phyloP scores from a whole-genome alignment of 2,329 filamentous ascomycete genomes.

The Lanzia echinophila region DNA sequence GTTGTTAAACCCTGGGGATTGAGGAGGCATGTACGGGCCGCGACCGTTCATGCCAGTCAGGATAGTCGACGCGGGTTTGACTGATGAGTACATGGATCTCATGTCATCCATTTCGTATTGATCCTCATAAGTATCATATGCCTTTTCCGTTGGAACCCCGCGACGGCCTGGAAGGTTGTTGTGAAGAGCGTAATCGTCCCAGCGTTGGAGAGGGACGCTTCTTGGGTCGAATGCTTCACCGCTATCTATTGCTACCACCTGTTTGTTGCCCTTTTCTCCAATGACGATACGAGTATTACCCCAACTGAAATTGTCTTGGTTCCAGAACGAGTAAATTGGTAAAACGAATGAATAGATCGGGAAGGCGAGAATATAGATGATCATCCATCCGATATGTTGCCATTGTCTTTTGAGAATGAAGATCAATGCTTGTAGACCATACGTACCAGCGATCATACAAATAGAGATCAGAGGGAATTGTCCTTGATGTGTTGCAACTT shows the following conservation, averaged over 20 bases:
- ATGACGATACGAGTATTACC: constrained; percentile 97
- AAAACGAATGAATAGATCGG: constrained; percentile 89
- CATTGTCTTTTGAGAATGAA: constrained; percentile 96
- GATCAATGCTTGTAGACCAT: constrained; percentile 91
- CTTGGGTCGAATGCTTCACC: constrained; percentile 84
- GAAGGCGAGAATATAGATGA: constrained; percentile 94
- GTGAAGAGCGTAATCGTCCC: constrained; percentile 86
- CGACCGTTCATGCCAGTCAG: constrained; percentile 74
- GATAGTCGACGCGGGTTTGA: constrained; percentile 78
- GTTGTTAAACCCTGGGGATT: constrained; percentile 65
- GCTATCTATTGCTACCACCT: constrained; percentile 80
- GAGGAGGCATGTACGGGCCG: constrained; percentile 68
- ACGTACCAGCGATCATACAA: constrained; percentile 81
- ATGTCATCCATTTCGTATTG: constrained; percentile 97
- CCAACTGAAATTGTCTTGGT: constrained; percentile 98
- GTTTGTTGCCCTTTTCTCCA: constrained; percentile 84
- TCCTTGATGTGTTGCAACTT: constrained; percentile 59
- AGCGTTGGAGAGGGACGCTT: constrained; percentile 87
- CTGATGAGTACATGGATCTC: constrained; percentile 90
- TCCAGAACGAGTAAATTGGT: constrained; percentile 98
- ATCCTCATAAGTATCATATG: constrained; percentile 62
- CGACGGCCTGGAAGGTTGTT: constrained; percentile 91
- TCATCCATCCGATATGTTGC: constrained; percentile 99
- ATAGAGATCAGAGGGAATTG: constrained; percentile 83
- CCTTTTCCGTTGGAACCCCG: constrained; percentile 62